Evolutionary conservation across 257 asterid species (phyloP), one percentile per base, ranked within the genome.

Genomic region (Datura wrightii): DNA sequence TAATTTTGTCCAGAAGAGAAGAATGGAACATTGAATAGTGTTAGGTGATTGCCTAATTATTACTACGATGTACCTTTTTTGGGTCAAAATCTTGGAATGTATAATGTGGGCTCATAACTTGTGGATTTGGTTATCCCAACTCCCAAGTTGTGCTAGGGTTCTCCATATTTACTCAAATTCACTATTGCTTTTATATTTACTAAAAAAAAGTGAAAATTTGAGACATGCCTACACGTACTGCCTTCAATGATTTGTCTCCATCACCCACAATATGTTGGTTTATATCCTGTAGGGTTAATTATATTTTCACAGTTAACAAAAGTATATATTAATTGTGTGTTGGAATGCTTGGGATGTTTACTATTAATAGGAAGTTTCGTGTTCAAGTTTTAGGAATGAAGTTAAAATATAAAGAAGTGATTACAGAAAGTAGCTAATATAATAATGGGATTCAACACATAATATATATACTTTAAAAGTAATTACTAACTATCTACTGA

Each of bases 41-140:
- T 50, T 50, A 76, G 62, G 82, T 76, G 63, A 76, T 76, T 76
- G 63, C 46, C 63, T 76, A 76, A 50, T 76, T 76, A 76, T 76
- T 76, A 50, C 82, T 4, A 24, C 31, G 1, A 24, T 24, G 31
- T 24, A 76, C 46, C 63, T 50, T 76, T 76, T 69, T 50, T 52
- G 7, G 46, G 62, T 14, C 46, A 76, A 76, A 50, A 76, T 74
- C 44, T 48, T 74, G 81, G n/a, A 48, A 74, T 44, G 18, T 66
- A 46, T 44, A 5, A 42, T 50, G 62, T 76, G 82, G 39, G 82
- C 58, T 50, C 82, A 76, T 50, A 76, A 52, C 82, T 76, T 76
- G 82, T 76, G 63, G 80, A 50, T 76, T 50, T 76, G 62, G 82
- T 13, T 76, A 76, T 76, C 82, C 46, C 62, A 50, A 52, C 10